Percentiles rank a stretch among this genome's conserved stretches.
Evolutionary conservation across 208 protist genomes (phyloP).

Genomic region (Phytomonas sp.): DNA sequence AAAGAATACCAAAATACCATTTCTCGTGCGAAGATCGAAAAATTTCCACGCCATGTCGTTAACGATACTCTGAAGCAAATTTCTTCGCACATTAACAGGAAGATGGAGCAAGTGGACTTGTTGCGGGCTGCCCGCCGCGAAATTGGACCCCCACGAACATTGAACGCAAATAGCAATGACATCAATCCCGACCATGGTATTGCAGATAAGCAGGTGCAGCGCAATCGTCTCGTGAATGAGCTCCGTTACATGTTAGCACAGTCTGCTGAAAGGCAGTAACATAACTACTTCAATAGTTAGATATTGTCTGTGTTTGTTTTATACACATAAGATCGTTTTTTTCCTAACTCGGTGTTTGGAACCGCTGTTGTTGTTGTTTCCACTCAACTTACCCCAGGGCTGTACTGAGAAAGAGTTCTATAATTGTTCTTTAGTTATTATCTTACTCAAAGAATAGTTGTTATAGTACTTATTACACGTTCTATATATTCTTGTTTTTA

Average conservation of each 20-base stretch:
- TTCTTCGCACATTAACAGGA: slow-evolving; percentile 57
- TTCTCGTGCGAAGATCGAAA: slow-evolving; percentile 26
- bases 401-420: background rate
- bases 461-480: background rate
- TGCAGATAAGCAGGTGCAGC: slow-evolving; percentile 45
- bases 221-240: slow-evolving; percentile 73
- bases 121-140: slow-evolving; percentile 49
- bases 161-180: background rate
- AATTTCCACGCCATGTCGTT: slow-evolving; percentile 51
- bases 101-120: slow-evolving; percentile 72
- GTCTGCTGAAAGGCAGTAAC: slow-evolving; percentile 16
- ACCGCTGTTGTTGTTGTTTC: background rate
- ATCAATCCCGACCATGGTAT: slow-evolving; percentile 4
- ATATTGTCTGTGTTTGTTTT: background rate
- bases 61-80: slow-evolving; percentile 43
- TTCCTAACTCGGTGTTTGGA: background rate
- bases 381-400: background rate
- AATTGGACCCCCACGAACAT: slow-evolving; percentile 17
- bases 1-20: slow-evolving; percentile 66
- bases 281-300: background rate
- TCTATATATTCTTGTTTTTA: background rate
- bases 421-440: background rate
- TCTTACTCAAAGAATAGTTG: background rate
- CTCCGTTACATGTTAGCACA: slow-evolving; percentile 55
- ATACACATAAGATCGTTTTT: background rate